Evolutionary conservation across 1,284 basidiomycete genomes (phyloP), one percentile per base, ranked within the genome.

Genomic region (Salmacisia buchloeana): DNA sequence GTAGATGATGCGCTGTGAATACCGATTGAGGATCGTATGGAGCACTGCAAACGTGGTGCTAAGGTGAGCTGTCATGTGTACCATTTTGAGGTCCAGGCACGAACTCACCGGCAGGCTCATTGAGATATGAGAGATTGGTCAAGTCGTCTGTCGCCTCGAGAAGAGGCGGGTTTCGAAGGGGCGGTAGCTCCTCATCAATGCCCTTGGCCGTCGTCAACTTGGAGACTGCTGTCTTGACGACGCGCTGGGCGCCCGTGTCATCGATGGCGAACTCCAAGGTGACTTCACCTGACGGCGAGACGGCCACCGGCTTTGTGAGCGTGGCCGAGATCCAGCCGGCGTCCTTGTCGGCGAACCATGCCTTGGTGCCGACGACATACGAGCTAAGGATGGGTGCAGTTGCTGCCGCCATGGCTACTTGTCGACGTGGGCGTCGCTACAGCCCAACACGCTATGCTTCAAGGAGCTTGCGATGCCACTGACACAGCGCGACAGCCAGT

Each of bases 1-100:
- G 81, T 99, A 98, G 74, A 97, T 97, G 80, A 91, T 91, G 80
- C 96, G 92, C 74, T 94, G 91, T 23, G 89, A 91, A 83, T 98
- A 98, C 75, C 96, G 88, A 80, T 94, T 96, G 43, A 91, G 87
- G 74, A 98, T 97, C 49, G 94, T 96, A 80, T 98, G 93, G 54
- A 99, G 85, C 43, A 98, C 94, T 93, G 74, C 38, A 62, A 62
- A 31, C 4, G 29, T 1, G 29, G 12, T 41, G 34, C n/a, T 18
- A 4, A 38, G 10, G 25, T n/a, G 35, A 38, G 33, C 5, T 5
- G 36, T 43, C 18, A 21, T 36, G 10, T 35, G 21, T 27, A 23
- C 29, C n/a, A n/a, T n/a, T n/a, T n/a, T n/a, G n/a, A n/a, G n/a
- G n/a, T n/a, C n/a, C n/a, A n/a, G n/a, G n/a, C n/a, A n/a, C n/a